Evolutionary conservation across 805 yeast genomes (phyloP).

Genomic region (Sugiyamaella smithiae): DNA sequence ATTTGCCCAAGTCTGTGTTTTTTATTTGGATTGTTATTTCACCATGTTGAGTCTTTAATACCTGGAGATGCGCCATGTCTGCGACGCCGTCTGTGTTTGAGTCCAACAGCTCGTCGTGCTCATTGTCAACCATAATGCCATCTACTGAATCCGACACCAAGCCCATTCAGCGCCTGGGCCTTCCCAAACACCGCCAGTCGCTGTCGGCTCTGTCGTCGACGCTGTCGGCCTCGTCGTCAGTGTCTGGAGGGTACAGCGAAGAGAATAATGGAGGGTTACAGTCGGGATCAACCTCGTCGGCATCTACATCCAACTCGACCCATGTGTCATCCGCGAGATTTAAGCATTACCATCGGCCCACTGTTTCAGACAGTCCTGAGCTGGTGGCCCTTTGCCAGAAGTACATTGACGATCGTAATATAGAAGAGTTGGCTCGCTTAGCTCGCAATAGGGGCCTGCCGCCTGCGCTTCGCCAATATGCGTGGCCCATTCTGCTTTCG

Average conservation of each 20-base stretch:
- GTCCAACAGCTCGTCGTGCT: background rate
- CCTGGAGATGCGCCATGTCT: slow-evolving; percentile 3
- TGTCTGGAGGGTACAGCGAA: slow-evolving; percentile 20
- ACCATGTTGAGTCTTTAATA: background rate
- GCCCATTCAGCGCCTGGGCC: background rate
- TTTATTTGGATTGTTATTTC: slow-evolving; percentile 1
- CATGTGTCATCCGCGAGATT: slow-evolving; percentile 24
- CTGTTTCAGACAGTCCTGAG: slow-evolving; percentile 47
- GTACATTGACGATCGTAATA: slow-evolving; percentile 58
- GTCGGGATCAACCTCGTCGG: background rate
- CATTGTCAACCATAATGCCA: background rate
- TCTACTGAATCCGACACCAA: background rate
- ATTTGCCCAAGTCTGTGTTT: no score
- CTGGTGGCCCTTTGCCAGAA: slow-evolving; percentile 53
- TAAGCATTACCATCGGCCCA: slow-evolving; percentile 39
- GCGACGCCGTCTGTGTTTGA: slow-evolving; percentile 1
- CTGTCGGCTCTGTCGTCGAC: slow-evolving; percentile 21
- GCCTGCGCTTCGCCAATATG: slow-evolving; percentile 67
- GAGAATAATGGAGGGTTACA: background rate
- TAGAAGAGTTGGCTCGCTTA: slow-evolving; percentile 70
- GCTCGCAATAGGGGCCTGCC: slow-evolving; percentile 87
- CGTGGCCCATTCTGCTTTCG: slow-evolving; percentile 81
- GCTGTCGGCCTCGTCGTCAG: slow-evolving; percentile 27
- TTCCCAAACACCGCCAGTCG: slow-evolving; percentile 8
- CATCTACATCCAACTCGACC: background rate